A percentile compares a stretch with the other conserved stretches of the same genome.
phyloP scores from a whole-genome alignment of 306 rosid genomes.

The Geum urbanum region DNA sequence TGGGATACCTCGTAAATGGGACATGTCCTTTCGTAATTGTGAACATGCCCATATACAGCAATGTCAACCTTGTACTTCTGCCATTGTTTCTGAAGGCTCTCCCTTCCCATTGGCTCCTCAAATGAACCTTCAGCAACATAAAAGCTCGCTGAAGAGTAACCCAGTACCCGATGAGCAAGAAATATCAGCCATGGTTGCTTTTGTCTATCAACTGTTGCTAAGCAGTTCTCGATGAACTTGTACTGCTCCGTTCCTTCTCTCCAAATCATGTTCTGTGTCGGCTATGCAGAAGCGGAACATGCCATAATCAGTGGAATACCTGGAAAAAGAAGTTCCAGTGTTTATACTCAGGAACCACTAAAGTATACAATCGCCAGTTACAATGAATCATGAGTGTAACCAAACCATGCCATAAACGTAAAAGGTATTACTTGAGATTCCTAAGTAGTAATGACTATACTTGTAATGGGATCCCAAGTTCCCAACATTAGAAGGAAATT shows the following conservation, averaged over 20 bases:
- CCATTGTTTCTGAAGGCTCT: conserved; percentile 91
- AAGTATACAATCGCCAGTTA: neutral
- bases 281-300: conserved; percentile 96
- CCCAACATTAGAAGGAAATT: neutral
- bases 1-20: conserved; percentile 77
- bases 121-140: conserved; percentile 84
- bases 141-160: conserved; percentile 71
- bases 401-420: neutral
- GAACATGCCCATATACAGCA: conserved; percentile 91
- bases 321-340: conserved; percentile 22
- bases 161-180: conserved; percentile 90
- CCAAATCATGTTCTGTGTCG: conserved; percentile 92
- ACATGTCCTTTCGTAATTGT: conserved; percentile 89
- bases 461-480: neutral
- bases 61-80: conserved; percentile 91
- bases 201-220: conserved; percentile 80
- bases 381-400: neutral
- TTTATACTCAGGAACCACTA: neutral
- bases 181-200: conserved; percentile 97
- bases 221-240: conserved; percentile 76
- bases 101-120: conserved; percentile 98
- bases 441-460: neutral
- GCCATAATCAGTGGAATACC: conserved; percentile 82
- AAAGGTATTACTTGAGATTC: neutral
- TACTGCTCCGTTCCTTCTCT: conserved; percentile 85